Evolutionary conservation across 805 yeast species (phyloP).

Genomic region (Yamadazyma laniorum): DNA sequence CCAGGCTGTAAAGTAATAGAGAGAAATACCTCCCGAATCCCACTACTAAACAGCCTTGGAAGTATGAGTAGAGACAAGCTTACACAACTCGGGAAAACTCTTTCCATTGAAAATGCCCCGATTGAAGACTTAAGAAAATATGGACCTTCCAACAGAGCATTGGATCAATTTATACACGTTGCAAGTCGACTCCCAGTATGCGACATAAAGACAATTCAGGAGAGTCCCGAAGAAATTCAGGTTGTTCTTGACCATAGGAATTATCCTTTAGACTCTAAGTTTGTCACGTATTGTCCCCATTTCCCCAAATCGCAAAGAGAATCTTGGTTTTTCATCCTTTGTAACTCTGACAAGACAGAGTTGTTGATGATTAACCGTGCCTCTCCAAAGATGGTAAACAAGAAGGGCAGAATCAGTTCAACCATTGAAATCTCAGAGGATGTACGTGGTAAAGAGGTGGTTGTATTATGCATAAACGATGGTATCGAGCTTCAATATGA

Average conservation of each 20-base stretch:
- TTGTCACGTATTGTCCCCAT: conserved; percentile 69
- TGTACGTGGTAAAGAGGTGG: conserved; percentile 44
- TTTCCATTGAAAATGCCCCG: conserved; percentile 7
- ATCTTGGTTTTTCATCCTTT: conserved; percentile 79
- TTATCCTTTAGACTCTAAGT: conserved; percentile 51
- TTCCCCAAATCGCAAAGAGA: conserved; percentile 92
- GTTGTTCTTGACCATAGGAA: conserved; percentile 57
- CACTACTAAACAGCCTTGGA: conserved; percentile 35
- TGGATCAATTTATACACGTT: conserved; percentile 50
- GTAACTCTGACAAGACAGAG: conserved; percentile 50
- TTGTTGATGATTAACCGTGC: conserved; percentile 71
- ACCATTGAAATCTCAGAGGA: conserved; percentile 50
- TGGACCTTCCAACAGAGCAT: conserved; percentile 25
- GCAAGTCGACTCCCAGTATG: conserved; percentile 65
- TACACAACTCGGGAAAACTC: conserved; percentile 27
- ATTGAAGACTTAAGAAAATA: conserved; percentile 12
- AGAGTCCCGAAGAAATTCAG: conserved; percentile 28
- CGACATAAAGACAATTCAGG: conserved; percentile 40
- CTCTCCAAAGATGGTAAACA: conserved; percentile 49
- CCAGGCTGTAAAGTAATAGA: conserved; percentile 42
- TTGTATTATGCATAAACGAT: conserved; percentile 59
- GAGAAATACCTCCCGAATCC: conserved; percentile 17
- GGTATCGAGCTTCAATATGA: conserved; percentile 57
- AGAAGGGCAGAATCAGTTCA: conserved; percentile 41
- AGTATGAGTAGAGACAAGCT: conserved; percentile 33